phyloP scores from a whole-genome alignment of 139 green algal species.

The Edaphochlamys debaryana region DNA sequence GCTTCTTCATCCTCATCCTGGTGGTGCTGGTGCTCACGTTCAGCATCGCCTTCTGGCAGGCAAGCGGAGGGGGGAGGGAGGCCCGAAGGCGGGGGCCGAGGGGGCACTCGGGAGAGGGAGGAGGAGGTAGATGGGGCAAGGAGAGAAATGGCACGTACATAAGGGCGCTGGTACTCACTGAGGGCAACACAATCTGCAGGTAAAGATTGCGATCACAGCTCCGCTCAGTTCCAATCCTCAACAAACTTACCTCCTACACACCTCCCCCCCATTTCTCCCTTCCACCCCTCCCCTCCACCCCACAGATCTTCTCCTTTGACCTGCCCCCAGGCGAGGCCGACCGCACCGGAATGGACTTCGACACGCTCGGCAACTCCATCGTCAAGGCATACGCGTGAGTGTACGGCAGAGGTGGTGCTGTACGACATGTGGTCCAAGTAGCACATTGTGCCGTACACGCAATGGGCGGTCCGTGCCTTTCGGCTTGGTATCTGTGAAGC shows the following conservation, averaged over 20 bases:
- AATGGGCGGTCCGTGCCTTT: no score
- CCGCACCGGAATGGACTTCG: slow-evolving; percentile 12
- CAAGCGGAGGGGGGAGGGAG: neutral
- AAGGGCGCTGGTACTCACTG: neutral
- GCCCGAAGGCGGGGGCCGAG: neutral
- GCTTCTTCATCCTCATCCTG: slow-evolving; percentile 29
- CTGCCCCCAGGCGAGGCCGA: neutral
- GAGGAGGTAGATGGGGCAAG: no score
- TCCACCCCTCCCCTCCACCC: neutral
- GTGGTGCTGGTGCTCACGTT: slow-evolving; percentile 34
- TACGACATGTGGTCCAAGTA: neutral
- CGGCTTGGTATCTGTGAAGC: neutral
- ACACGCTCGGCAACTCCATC: slow-evolving; percentile 32
- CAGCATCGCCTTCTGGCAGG: slow-evolving; percentile 34
- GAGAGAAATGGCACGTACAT: neutral
- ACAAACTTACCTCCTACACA: neutral
- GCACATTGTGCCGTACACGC: no score
- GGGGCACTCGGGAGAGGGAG: no score
- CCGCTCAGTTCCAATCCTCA: neutral
- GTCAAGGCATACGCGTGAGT: slow-evolving; percentile 19
- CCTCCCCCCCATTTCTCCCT: neutral
- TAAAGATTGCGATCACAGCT: no score
- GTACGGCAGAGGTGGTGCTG: neutral
- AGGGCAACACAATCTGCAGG: neutral
- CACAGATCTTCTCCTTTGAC: slow-evolving; percentile 19